Conservation (phyloP, 1,139 yeast species). For the Debaryomycetaceae sp. region DNA sequence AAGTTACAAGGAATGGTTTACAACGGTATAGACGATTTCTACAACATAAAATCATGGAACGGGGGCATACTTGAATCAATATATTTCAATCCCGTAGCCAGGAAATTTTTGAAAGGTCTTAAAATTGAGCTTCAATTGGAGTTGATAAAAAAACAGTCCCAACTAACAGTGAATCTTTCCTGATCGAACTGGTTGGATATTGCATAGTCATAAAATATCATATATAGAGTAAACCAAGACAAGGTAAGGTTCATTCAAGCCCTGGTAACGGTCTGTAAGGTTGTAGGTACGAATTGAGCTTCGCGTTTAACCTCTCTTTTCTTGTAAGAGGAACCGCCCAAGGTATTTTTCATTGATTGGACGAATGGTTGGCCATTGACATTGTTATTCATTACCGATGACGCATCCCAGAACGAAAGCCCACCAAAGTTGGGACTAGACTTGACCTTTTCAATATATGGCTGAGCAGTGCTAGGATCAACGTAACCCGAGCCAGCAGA, state of each 20-base stretch:
- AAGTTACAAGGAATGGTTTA: conserved; percentile 34
- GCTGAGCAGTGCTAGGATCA: conserved; percentile 11
- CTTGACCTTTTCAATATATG: conserved; percentile 12
- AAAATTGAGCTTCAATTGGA: conserved; percentile 25
- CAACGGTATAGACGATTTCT: conserved; percentile 20
- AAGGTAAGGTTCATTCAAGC: neutral
- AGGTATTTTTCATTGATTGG: conserved; percentile 8
- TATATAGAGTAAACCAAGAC: too few species aligned
- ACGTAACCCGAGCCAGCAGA: conserved; percentile 21
- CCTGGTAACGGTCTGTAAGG: neutral
- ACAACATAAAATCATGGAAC: conserved; percentile 37
- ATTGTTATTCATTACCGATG: conserved; percentile 13
- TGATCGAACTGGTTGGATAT: neutral
- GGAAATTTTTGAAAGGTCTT: conserved; percentile 38
- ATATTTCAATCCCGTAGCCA: conserved; percentile 44
- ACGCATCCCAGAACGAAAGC: conserved; percentile 27
- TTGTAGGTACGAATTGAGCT: conserved; percentile 1
- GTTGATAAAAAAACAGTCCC: conserved; percentile 6
- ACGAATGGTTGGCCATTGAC: conserved; percentile 6
- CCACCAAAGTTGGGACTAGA: conserved; percentile 22
- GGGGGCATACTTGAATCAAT: conserved; percentile 38
- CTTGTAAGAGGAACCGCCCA: conserved; percentile 3
- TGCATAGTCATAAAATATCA: neutral
- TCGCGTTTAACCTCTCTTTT: neutral
- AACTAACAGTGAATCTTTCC: neutral